Evolutionary conservation across 2,329 filamentous ascomycete species (phyloP), one percentile per base, ranked within the genome.

Genomic region (Diplocarpon mali): DNA sequence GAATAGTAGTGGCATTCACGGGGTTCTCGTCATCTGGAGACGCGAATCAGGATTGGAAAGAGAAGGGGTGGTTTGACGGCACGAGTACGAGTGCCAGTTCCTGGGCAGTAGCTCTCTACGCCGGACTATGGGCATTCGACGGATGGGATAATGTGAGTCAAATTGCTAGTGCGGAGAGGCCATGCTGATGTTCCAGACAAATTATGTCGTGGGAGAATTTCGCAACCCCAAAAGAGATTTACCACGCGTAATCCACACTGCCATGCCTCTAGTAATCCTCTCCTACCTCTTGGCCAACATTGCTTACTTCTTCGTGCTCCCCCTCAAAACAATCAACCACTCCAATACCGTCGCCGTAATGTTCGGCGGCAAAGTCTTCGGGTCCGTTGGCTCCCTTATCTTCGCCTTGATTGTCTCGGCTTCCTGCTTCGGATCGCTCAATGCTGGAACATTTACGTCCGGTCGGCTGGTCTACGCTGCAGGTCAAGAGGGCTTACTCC

Each of bases 151-250:
- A 98, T 64, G 87, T 92, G 67, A 68, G 83, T 71, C 29, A 39
- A n/a, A 9, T 9, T 35, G 20, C 17, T 6, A 24, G 44, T n/a
- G 27, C 31, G 20, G 14, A 17, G 5, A 15, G 12, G 8, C 2
- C 37, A 12, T 51, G 44, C 57, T 65, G 53, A 65, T 32, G 30
- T 36, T 16, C 9, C 52, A 92, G 86, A 94, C 90, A 51, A 98
- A 95, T 66, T 98, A 95, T 60, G 92, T 98, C 6, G 88, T 93
- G 0, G 92, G 89, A 57, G 92, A 98, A 65, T 96, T 98, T 69
- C 84, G 88, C 58, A 89, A 95, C 60, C 87, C 92, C 0, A 76
- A 76, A 38, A 80, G 88, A 51, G 92, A 98, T 62, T 78, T 98
- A 9, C 92, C 92, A 0, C 80, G 87, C 16, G 89, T 95, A 20